Evolutionary conservation across 2,329 filamentous ascomycete species (phyloP).

Genomic region (Colletotrichum tamarilloi): DNA sequence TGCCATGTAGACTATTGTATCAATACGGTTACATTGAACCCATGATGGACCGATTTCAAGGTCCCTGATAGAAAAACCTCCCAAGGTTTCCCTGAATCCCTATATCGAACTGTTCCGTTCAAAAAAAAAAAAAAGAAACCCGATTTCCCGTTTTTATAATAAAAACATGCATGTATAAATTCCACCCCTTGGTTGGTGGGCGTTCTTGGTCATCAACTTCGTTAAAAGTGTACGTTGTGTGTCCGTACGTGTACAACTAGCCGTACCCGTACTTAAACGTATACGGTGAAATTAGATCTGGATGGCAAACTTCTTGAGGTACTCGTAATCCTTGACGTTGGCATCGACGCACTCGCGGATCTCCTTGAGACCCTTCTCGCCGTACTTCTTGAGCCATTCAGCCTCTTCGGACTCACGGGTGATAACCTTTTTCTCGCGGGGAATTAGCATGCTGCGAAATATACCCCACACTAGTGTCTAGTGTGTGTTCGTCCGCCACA

Average conservation of each 20-base stretch:
- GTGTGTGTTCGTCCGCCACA: not conserved
- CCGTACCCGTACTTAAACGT: no score
- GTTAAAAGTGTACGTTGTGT: constrained; percentile 1
- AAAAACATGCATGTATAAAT: not conserved
- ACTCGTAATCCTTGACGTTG: constrained; percentile 82
- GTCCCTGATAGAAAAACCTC: not conserved
- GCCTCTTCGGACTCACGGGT: constrained; percentile 74
- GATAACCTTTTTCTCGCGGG: constrained; percentile 64
- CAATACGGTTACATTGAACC: constrained; percentile 34
- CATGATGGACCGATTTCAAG: constrained; percentile 16
- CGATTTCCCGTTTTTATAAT: not conserved
- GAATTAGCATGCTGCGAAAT: constrained; percentile 29
- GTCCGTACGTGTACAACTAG: not conserved
- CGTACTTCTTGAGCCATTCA: constrained; percentile 81
- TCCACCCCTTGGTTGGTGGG: not conserved
- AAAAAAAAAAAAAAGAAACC: not conserved
- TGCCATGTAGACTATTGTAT: constrained; percentile 37
- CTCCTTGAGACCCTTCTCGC: constrained; percentile 74
- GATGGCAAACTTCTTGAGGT: constrained; percentile 82
- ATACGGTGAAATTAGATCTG: constrained; percentile 55
- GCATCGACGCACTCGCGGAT: constrained; percentile 78
- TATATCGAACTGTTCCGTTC: not conserved
- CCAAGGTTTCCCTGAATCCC: not conserved
- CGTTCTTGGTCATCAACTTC: constrained; percentile 33
- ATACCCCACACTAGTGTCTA: not conserved